Base-by-base conservation (phyloP, 2,329 filamentous ascomycete species). In the Beauveria rudraprayagi region DNA sequence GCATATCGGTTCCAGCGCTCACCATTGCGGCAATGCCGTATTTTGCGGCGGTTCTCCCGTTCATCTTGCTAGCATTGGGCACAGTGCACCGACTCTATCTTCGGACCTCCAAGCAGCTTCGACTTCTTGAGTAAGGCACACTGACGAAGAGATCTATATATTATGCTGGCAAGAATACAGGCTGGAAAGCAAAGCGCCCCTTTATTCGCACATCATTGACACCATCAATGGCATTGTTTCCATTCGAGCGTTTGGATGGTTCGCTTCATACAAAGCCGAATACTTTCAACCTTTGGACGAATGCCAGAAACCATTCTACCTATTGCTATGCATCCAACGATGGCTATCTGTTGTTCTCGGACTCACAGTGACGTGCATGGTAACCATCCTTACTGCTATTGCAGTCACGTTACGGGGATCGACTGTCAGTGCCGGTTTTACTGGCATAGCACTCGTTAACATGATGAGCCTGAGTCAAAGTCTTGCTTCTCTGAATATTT, bases 191-290 rank as follows among this genome's bases (percentile, higher is more conserved):
- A 73, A 72, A 60, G 67, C 67, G 8, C 71, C 71, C 3, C 63
- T 75, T 0, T 72, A 71, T 48, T 70, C 69, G 0, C 67, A 68
- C 24, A 70, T 76, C 19, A 69, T 73, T 26, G 80, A 82, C 58
- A 76, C 76, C 5, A 64, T 80, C 1, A 69, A 71, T 17, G 79
- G 79, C 0, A 63, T 80, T 1, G 63, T 71, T 0, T 80, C 76
- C 0, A 78, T 82, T 51, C 76, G 81, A 22, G 79, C 82, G 1
- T 83, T 82, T 61, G 76, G 77, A 3, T 85, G 82, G 82, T 16
- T 44, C 4, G 56, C n/a, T 3, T 9, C 16, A 16, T 48, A 48
- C 16, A 28, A 28, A 28, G 24, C 22, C 14, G 3, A 28, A 48
- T 17, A 17, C 24, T 28, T 28, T 24, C 9, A 24, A 7, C 19